Percentiles rank a stretch among this genome's conserved stretches.
Conservation (phyloP, 2,329 filamentous ascomycete species). For the Stachybotrys elegans region DNA sequence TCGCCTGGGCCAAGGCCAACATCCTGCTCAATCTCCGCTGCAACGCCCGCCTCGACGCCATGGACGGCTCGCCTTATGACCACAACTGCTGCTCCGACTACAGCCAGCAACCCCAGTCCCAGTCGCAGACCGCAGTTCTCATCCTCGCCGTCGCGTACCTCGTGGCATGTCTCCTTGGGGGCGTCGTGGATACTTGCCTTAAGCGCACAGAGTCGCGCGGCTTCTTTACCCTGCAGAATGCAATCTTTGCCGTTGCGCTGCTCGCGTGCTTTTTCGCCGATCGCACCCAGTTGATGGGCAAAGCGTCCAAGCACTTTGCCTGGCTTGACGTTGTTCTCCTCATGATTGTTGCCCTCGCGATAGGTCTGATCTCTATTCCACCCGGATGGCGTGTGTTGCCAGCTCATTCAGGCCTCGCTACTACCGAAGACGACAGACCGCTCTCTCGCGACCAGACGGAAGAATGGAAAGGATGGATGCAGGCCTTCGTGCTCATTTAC, state of each 20-base stretch:
- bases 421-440: constrained; percentile 13
- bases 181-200: constrained; percentile 11
- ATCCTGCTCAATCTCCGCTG: constrained; percentile 50
- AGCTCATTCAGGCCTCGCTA: constrained; percentile 1
- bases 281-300: constrained; percentile 21
- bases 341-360: constrained; percentile 6
- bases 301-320: constrained; percentile 19
- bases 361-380: constrained; percentile 3
- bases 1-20: constrained; percentile 27
- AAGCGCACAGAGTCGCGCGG: constrained; percentile 10
- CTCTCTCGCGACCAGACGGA: constrained; percentile 49
- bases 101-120: constrained; percentile 14
- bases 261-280: constrained; percentile 21
- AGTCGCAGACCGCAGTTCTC: constrained; percentile 7
- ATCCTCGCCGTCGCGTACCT: constrained; percentile 13
- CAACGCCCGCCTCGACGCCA: constrained; percentile 31
- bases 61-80: constrained; percentile 35
- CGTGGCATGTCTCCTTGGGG: constrained; percentile 13
- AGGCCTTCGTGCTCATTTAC: constrained; percentile 46
- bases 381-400: no score
- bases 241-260: constrained; percentile 19
- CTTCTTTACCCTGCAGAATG: constrained; percentile 17
- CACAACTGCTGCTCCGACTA: constrained; percentile 51
- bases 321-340: constrained; percentile 13
- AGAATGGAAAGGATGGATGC: constrained; percentile 65